Evolutionary conservation across 1,284 basidiomycete species (phyloP), one percentile per base, ranked within the genome.

Genomic region (Heterobasidion occidentale): DNA sequence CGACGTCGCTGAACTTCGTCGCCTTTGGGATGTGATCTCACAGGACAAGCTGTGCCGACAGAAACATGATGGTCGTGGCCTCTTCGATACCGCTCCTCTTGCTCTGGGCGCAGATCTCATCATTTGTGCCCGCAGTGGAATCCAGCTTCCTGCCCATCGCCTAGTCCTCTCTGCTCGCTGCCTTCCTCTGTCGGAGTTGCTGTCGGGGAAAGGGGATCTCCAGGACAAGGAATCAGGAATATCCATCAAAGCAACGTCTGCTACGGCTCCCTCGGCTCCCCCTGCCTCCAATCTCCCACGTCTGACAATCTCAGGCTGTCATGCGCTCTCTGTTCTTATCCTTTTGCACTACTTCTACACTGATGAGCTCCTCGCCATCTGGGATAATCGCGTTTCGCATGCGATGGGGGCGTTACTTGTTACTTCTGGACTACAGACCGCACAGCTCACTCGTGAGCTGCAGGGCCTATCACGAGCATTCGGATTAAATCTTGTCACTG

Each of bases 271-370:
- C 62, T 34, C 47, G 17, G 36, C 47, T 9, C 45, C 49, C 36
- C 38, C 58, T n/a, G 7, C 36, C 9, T 50, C 50, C 12, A 52
- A 60, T 27, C 51, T 46, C 3, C 51, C 67, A 54, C 63, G 68
- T 54, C 64, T 85, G 34, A 66, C 64, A 5, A 62, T 90, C 45
- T 63, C 68, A 0, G 80, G 82, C 2, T 81, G 80, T 61, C 79
- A 81, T 48, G 75, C 87, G 0, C 72, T 94, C 3, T 77, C 92
- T 0, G 72, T 88, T 5, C 77, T 98, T 9, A 78, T 98, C 27
- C 74, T 98, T 7, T 68, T 97, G 15, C 80, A 88, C 51, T 98
- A 96, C 67, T 68, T 98, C 11, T 98, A 98, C 72, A 83, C 90
- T 2, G 95, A 98, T 68, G 80, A 87, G 34, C 69, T 95, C 0